Percentiles rank a stretch among this genome's conserved stretches.
Conservation (phyloP, 2,329 filamentous ascomycete species). For the Tolypocladium nubicola region DNA sequence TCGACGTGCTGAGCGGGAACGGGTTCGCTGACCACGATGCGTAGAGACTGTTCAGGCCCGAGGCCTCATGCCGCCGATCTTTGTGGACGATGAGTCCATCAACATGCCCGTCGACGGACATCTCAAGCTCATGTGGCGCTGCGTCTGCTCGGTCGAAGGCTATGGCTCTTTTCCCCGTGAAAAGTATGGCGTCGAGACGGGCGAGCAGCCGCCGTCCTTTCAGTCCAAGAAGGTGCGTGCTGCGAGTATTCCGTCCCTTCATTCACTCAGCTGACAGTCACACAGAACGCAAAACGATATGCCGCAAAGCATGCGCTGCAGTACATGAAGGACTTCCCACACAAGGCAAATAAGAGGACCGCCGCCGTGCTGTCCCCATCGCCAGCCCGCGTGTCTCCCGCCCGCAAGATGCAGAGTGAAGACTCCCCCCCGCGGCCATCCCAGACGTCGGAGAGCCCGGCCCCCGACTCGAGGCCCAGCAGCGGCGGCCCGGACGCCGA, state of each 20-base stretch:
- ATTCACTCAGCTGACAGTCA: not conserved
- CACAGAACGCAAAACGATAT: conserved; percentile 37
- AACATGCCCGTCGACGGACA: conserved; percentile 12
- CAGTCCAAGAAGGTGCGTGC: conserved; percentile 32
- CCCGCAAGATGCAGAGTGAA: not conserved
- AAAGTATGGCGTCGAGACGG: conserved; percentile 23
- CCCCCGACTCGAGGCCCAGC: not conserved
- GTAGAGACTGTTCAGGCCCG: conserved; percentile 10
- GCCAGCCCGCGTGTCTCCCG: not conserved
- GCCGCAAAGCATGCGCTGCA: conserved; percentile 37
- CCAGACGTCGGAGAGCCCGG: not conserved
- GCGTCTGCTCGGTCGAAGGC: conserved; percentile 12
- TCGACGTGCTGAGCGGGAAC: not conserved
- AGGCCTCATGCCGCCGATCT: conserved; percentile 3
- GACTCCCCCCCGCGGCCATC: not conserved
- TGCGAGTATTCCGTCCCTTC: not conserved
- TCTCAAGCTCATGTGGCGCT: conserved; percentile 13
- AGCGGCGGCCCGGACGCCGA: not conserved
- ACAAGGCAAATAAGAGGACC: not conserved
- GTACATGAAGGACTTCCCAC: conserved; percentile 19
- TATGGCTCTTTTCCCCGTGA: conserved; percentile 13
- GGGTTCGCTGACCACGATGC: not conserved
- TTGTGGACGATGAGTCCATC: conserved; percentile 7
- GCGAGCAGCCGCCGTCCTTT: conserved; percentile 24
- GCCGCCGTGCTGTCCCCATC: not conserved